Evolutionary conservation across 495 filamentous ascomycete genomes (phyloP).

Genomic region (Clohesyomyces aquaticus): DNA sequence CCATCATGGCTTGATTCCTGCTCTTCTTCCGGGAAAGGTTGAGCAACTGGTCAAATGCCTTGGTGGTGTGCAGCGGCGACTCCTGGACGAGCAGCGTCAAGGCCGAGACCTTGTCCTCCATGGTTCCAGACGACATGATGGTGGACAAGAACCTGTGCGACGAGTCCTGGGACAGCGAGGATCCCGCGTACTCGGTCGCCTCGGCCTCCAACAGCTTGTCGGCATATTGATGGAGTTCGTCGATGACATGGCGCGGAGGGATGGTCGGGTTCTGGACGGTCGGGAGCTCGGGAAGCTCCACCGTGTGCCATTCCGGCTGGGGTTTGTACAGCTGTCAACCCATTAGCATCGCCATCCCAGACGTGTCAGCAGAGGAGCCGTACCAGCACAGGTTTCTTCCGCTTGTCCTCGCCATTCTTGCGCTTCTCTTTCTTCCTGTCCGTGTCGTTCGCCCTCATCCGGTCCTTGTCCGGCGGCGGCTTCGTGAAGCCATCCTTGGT

Average conservation of each 20-base stretch:
- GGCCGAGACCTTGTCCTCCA: constrained; percentile 95
- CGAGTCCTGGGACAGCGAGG: constrained; percentile 64
- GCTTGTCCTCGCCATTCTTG: constrained; percentile 31
- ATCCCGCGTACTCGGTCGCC: constrained; percentile 61
- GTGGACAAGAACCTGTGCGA: constrained; percentile 92
- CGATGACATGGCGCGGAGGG: constrained; percentile 62
- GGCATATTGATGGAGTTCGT: constrained; percentile 76
- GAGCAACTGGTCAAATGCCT: constrained; percentile 81
- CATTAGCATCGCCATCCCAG: constrained; percentile 17
- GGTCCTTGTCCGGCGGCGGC: constrained; percentile 32
- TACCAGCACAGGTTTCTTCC: constrained; percentile 33
- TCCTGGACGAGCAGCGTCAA: constrained; percentile 92
- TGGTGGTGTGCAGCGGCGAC: constrained; percentile 88
- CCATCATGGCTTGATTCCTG: constrained; percentile 89
- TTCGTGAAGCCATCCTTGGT: constrained; percentile 39
- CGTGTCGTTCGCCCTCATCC: constrained; percentile 21
- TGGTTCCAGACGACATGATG: constrained; percentile 94
- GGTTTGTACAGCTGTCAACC: constrained; percentile 68
- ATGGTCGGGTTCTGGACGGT: constrained; percentile 52
- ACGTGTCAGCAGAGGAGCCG: background rate
- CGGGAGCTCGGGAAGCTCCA: constrained; percentile 62
- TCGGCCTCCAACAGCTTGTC: constrained; percentile 75
- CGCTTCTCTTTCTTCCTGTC: constrained; percentile 26
- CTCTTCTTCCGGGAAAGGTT: constrained; percentile 83
- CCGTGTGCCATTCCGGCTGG: constrained; percentile 83